These are phyloP conservation scores for Cafeteria roenbergensis DNA, from an alignment of 108 stramenopile species.

Conservation along the genomic window DNA sequence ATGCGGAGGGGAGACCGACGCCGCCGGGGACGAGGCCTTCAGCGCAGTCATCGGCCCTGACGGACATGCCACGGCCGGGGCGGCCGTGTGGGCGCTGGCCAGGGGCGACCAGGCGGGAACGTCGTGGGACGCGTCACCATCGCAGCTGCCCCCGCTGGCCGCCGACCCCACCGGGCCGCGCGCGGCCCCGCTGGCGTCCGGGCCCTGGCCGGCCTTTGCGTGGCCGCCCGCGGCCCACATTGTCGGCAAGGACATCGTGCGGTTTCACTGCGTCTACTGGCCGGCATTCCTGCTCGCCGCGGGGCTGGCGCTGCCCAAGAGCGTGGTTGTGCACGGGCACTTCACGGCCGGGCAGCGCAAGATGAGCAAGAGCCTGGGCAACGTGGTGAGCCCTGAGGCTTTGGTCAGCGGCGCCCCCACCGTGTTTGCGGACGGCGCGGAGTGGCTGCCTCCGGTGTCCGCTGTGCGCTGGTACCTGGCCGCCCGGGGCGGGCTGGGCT, in stretches of 20 bases:
- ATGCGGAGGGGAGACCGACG: no score
- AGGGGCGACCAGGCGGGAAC: conserved; percentile 34
- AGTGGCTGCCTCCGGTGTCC: conserved; percentile 62
- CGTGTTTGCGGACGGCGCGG: not conserved
- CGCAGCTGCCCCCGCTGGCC: not conserved
- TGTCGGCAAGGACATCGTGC: conserved; percentile 92
- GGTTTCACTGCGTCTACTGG: conserved; percentile 96
- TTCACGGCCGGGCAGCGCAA: conserved; percentile 92
- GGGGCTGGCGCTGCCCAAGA: conserved; percentile 68
- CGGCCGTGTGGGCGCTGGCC: no score
- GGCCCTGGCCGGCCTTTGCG: not conserved
- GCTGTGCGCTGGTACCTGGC: conserved; percentile 73
- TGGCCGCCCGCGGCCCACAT: conserved; percentile 80
- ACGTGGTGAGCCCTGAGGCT: conserved; percentile 80
- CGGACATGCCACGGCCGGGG: no score
- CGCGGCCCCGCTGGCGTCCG: conserved; percentile 1
- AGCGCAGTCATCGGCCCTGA: no score
- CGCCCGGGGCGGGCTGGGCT: conserved; percentile 71
- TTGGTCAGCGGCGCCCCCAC: conserved; percentile 58
- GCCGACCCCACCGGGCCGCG: not conserved
- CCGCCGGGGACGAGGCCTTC: no score
- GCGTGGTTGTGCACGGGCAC: conserved; percentile 92
- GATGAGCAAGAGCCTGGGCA: conserved; percentile 79
- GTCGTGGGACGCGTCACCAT: not conserved
- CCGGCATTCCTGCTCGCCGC: conserved; percentile 90